phyloP scores from a whole-genome alignment of 306 rosid genomes.

The Calophaca sinica region DNA sequence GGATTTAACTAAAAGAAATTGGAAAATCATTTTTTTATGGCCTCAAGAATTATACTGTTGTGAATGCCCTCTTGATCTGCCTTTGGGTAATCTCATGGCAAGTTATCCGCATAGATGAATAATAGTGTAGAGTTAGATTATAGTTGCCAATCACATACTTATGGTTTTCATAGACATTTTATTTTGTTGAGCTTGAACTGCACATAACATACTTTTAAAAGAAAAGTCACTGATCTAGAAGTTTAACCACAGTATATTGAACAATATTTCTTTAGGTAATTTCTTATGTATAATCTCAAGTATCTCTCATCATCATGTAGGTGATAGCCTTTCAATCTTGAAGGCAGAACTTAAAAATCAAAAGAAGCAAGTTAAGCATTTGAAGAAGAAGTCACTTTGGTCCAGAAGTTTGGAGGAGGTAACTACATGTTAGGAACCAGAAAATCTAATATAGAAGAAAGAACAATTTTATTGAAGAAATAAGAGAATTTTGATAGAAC shows the following conservation, averaged over 20 bases:
- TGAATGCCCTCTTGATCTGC: conserved; percentile 29
- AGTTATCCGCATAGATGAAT: neutral
- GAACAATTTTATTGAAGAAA: too few species aligned
- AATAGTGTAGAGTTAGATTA: neutral
- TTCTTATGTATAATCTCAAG: conserved; percentile 19
- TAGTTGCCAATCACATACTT: conserved; percentile 22
- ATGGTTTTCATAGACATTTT: conserved; percentile 31
- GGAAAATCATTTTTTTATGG: conserved; percentile 36
- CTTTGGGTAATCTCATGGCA: neutral
- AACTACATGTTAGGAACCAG: too few species aligned
- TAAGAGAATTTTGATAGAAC: too few species aligned
- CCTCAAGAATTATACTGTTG: conserved; percentile 64
- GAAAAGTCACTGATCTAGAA: conserved; percentile 60
- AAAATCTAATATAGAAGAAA: too few species aligned
- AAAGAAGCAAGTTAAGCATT: conserved; percentile 70
- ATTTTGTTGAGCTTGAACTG: conserved; percentile 23
- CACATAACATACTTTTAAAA: conserved; percentile 44
- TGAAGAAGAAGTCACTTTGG: conserved; percentile 92
- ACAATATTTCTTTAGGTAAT: conserved; percentile 18
- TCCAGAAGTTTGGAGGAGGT: conserved; percentile 91
- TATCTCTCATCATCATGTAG: conserved; percentile 51
- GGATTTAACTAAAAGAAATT: conserved; percentile 31
- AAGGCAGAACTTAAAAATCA: conserved; percentile 72
- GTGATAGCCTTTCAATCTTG: conserved; percentile 62
- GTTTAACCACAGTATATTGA: conserved; percentile 39